These are phyloP conservation scores for Spathaspora gorwiae DNA, from an alignment of 805 yeast species.

Conservation along the genomic window DNA sequence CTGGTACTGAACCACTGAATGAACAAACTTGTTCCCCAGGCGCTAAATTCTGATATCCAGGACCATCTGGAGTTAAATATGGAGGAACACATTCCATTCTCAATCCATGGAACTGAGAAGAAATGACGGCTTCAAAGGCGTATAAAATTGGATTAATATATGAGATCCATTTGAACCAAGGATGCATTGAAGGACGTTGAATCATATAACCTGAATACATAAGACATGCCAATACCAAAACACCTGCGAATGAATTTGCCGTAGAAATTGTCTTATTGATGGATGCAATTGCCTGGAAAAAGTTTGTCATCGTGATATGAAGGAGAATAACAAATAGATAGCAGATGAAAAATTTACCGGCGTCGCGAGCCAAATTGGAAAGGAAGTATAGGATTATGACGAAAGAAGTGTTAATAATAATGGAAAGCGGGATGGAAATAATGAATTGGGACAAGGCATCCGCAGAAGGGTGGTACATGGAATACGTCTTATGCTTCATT, in stretches of 20 bases:
- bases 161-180: slow-evolving; percentile 35
- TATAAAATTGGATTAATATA: slow-evolving; percentile 31
- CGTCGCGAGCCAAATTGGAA: slow-evolving; percentile 40
- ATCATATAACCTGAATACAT: slow-evolving; percentile 28
- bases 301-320: slow-evolving; percentile 49
- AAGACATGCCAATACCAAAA: slow-evolving; percentile 31
- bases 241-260: slow-evolving; percentile 54
- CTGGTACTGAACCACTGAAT: slow-evolving; percentile 15
- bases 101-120: slow-evolving; percentile 28
- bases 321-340: slow-evolving; percentile 42
- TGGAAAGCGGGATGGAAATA: slow-evolving; percentile 17
- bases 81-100: slow-evolving; percentile 19
- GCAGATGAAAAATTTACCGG: slow-evolving; percentile 53
- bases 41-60: slow-evolving; percentile 15
- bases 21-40: slow-evolving; percentile 16
- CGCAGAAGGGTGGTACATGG: slow-evolving; percentile 26
- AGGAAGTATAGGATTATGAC: slow-evolving; percentile 24
- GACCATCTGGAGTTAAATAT: slow-evolving; percentile 21
- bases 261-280: slow-evolving; percentile 49
- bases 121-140: slow-evolving; percentile 24
- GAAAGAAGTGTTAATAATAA: slow-evolving; percentile 18
- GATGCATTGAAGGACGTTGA: slow-evolving; percentile 30
- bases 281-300: slow-evolving; percentile 52
- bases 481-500: slow-evolving; percentile 26
- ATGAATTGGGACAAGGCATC: slow-evolving; percentile 20